Evolutionary conservation across 768 basidiomycete species (phyloP), one percentile per base, ranked within the genome.

Genomic region (Fomitopsis pulvina): DNA sequence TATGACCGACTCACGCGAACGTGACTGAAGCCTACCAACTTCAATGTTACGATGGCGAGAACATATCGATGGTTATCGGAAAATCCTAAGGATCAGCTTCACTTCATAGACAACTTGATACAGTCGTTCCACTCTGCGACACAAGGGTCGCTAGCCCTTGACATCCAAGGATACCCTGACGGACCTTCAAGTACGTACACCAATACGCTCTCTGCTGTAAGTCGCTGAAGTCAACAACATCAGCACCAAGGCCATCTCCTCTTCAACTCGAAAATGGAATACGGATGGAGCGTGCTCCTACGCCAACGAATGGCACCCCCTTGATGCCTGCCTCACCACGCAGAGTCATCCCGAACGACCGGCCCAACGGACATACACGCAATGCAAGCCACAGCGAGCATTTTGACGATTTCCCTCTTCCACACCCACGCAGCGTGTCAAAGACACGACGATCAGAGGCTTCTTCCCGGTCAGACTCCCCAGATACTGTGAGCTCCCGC

Each of bases 31-130:
- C 72, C 84, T 18, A 60, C 71, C 21, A 69, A 74, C 18, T 87
- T 95, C 68, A 87, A 85, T 59, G 74, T 97, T 52, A 92, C 89
- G 1, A 76, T 98, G 46, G 82, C 87, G n/a, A 79, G 90, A 64
- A 83, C 90, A 22, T 97, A 98, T 69, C 76, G 72, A 63, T 98
- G 94, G 93, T 78, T 85, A 62, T 88, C 92, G 0, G 93, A 95
- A 59, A 78, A 75, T 48, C 63, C 75, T 27, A 63, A 63, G 22
- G 92, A 97, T 57, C 94, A 95, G 63, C 57, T 70, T 11, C 67
- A 68, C 11, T 98, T 97, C 64, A 63, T 96, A 43, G 73, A 75
- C 34, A 73, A 84, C 1, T 57, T 87, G 34, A 67, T 92, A 51
- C 76, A 80, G 39, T 70, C 85, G 28, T 87, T 84, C 63, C 77